Percentiles rank a stretch among this genome's conserved stretches.
These are phyloP conservation scores for Acanthamoeba healyi DNA, from an alignment of 208 protist genomes.

Conservation along the genomic window DNA sequence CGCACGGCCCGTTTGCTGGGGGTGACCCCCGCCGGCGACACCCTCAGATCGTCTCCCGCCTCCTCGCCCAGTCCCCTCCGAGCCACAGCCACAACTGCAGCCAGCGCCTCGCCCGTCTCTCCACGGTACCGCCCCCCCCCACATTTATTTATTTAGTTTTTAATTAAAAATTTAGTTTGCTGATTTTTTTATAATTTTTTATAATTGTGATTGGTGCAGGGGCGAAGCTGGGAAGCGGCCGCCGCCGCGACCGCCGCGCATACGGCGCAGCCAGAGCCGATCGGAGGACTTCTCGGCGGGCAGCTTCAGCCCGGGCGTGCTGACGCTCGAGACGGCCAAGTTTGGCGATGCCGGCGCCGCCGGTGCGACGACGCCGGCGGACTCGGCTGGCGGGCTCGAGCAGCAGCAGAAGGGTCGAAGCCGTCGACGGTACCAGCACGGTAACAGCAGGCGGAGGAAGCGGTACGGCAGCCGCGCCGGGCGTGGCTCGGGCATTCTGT, in stretches of 20 bases:
- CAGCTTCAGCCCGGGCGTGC: neutral
- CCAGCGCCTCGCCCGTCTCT: neutral
- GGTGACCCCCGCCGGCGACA: neutral
- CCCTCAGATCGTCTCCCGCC: neutral
- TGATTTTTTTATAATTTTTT: neutral
- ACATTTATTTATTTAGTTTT: neutral
- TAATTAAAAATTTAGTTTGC: neutral
- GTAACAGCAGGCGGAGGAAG: neutral
- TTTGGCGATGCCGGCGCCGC: neutral
- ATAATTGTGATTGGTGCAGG: neutral
- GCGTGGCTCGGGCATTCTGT: neutral
- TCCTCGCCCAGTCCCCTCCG: neutral
- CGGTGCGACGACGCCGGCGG: neutral
- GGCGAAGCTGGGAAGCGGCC: neutral
- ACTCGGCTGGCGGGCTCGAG: neutral
- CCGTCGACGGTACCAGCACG: neutral
- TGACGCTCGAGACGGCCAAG: constrained; percentile 9
- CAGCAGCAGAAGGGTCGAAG: neutral
- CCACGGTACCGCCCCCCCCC: neutral
- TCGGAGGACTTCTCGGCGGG: neutral
- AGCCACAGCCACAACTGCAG: neutral
- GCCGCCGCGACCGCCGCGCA: constrained; percentile 4
- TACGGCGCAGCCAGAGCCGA: neutral
- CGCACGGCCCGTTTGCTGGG: neutral
- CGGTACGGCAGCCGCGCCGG: constrained; percentile 13